Percentiles rank a stretch among this genome's conserved stretches.
Conservation (phyloP, 257 asterid species). For the Plantago ovata region DNA sequence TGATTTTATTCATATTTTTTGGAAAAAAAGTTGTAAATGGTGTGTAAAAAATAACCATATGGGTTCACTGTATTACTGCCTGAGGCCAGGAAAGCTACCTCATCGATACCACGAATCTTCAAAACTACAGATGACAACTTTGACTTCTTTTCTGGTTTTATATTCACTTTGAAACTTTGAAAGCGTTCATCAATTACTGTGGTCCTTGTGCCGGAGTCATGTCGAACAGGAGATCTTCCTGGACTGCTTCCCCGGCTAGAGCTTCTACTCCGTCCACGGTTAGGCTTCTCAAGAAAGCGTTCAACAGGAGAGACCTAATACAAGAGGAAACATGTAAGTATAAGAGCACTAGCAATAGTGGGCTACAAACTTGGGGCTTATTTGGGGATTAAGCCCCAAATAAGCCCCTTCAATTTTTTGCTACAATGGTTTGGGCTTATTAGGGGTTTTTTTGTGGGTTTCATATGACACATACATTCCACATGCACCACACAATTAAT, state of each 20-base stretch:
- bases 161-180: constrained; percentile 86
- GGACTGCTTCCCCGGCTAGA: constrained; percentile 97
- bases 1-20: not conserved
- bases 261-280: constrained; percentile 90
- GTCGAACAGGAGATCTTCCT: constrained; percentile 81
- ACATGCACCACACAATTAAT: too few relatives aligned
- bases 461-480: too few relatives aligned
- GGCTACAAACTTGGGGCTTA: too few relatives aligned
- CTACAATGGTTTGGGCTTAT: too few relatives aligned
- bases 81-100: constrained; percentile 46
- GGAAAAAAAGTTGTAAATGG: constrained; percentile 8
- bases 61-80: constrained; percentile 16
- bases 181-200: constrained; percentile 69
- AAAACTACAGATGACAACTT: constrained; percentile 92
- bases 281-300: constrained; percentile 87
- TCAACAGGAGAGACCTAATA: constrained; percentile 87
- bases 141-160: constrained; percentile 90
- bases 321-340: constrained; percentile 7
- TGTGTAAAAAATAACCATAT: not conserved
- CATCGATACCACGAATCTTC: constrained; percentile 98
- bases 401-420: too few relatives aligned
- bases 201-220: constrained; percentile 65
- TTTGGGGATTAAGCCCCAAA: too few relatives aligned
- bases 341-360: too few relatives aligned
- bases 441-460: too few relatives aligned